Evolutionary conservation across 108 stramenopile species (phyloP), one percentile per base, ranked within the genome.

Genomic region (Pseudonitzschia multiseries): DNA sequence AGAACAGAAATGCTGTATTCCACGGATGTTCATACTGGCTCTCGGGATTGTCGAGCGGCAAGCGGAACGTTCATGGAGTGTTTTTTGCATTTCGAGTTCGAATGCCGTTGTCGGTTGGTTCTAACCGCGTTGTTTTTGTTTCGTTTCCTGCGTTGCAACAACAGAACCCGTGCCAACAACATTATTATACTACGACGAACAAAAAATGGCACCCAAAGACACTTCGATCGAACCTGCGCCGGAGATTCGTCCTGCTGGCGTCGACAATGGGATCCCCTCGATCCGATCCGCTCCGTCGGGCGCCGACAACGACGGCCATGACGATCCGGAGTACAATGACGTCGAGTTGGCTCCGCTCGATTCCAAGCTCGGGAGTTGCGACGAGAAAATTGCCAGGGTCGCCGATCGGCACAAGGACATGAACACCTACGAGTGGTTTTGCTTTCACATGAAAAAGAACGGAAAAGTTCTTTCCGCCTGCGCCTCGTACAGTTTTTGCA

Each of bases 401-500:
- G 46, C 46, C 46, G 46, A 18, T 18, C 46, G 8, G 17, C 14
- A 18, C 61, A 40, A 33, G n/a, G 29, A 33, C 36, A 62, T 33
- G 61, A 17, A 5, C 4, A 62, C 31, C 5, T 20, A 13, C 13
- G 66, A 67, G 9, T 67, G 66, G 66, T 10, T 67, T 0, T 3
- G 43, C 17, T 50, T 67, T 10, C 31, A 48, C 26, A 15, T 67
- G 22, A 67, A 67, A n/a, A 78, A 72, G 13, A 72, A 78, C 33
- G 65, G 71, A 68, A 72, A 72, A 36, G 71, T 78, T 17, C 28
- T 78, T 10, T 68, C 70, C 15, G 84, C 93, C 1, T 90, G 88
- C 68, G 43, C 62, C 13, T 57, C 89, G 68, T 99, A 97, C 80
- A 85, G 87, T 62, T 91, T 96, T 50, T 97, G 95, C 77, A 91